Base-by-base conservation (phyloP, 2,329 filamentous ascomycete species). In the Sporothrix brunneoviolacea region DNA sequence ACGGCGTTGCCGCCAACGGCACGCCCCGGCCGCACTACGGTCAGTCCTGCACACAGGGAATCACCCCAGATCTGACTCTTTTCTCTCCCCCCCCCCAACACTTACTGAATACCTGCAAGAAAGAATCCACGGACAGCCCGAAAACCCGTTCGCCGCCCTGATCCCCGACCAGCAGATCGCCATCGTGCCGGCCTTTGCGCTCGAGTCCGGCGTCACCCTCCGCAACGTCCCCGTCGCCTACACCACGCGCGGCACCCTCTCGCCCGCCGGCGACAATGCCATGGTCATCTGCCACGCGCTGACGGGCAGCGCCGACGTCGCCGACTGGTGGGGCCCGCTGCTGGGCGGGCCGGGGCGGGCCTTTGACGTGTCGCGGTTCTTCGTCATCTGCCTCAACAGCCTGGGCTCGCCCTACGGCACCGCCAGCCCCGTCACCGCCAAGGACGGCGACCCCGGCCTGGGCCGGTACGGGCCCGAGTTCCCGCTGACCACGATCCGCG, bases 381-480 rank as follows among this genome's bases (percentile, higher is more conserved):
- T 91, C 65, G 76, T 93, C 52, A 80, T 93, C 42, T 93, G 88
- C 67, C 84, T 91, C 74, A 93, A 93, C 70, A 89, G 86, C 64
- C 67, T 91, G 42, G 88, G 88, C 40, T 91, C 86, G 60, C 88
- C 88, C 0, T 94, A 94, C 62, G 88, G 88, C 27, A 88, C 85
- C 52, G 87, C 86, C n/a, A 91, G 88, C 64, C 88, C 88, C 1
- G 87, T 91, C 48, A 98, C 93, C 2, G 84, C 83, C 59, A 94
- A 88, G 66, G 84, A 96, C 62, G 90, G 90, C 13, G 80, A 94
- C 60, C 70, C 77, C 15, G 73, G 73, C 46, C 82, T 87, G 55
- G 90, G 81, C 16, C 79, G 80, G 59, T 98, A 98, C 63, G 93
- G 93, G 0, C 93, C 93, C 1, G 93, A 98, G 63, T 98, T 98